Conservation (phyloP, 345 rosid genomes). For the Sonneratia alba region DNA sequence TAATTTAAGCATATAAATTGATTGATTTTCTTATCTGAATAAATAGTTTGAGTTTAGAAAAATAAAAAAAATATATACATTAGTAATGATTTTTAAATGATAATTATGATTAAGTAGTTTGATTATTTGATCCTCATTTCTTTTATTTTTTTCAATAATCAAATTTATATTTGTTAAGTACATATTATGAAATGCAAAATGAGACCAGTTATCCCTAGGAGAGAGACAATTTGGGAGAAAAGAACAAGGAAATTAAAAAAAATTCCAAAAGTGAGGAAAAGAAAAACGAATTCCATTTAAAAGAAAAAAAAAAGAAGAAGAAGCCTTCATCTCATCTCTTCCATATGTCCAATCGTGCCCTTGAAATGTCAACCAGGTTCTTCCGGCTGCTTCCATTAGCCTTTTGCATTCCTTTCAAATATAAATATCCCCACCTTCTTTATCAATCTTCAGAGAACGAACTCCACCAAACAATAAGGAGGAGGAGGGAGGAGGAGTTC, state of each 20-base stretch:
- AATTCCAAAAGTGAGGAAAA: neutral
- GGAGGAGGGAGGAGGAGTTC: neutral
- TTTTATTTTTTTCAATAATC: too few relatives aligned
- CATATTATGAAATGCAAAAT: too few relatives aligned
- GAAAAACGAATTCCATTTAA: neutral
- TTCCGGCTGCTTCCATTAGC: slow-evolving; percentile 28
- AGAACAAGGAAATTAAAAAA: neutral
- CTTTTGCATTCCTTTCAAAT: slow-evolving; percentile 21
- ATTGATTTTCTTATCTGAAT: too few relatives aligned
- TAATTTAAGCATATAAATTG: too few relatives aligned
- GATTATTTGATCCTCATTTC: too few relatives aligned
- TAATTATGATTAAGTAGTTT: too few relatives aligned
- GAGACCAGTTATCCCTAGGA: neutral
- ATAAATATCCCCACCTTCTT: slow-evolving; percentile 18
- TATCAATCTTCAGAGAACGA: neutral
- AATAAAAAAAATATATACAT: too few relatives aligned
- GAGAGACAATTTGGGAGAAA: neutral
- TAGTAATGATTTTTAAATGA: too few relatives aligned
- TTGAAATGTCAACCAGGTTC: slow-evolving; percentile 43
- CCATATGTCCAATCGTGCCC: slow-evolving; percentile 13
- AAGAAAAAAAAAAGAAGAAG: neutral
- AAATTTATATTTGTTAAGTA: too few relatives aligned
- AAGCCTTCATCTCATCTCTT: slow-evolving; percentile 11
- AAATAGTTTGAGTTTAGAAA: too few relatives aligned
- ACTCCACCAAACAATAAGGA: neutral